Base-by-base conservation (phyloP, 495 filamentous ascomycete species). In the Daldinia vernicosa region DNA sequence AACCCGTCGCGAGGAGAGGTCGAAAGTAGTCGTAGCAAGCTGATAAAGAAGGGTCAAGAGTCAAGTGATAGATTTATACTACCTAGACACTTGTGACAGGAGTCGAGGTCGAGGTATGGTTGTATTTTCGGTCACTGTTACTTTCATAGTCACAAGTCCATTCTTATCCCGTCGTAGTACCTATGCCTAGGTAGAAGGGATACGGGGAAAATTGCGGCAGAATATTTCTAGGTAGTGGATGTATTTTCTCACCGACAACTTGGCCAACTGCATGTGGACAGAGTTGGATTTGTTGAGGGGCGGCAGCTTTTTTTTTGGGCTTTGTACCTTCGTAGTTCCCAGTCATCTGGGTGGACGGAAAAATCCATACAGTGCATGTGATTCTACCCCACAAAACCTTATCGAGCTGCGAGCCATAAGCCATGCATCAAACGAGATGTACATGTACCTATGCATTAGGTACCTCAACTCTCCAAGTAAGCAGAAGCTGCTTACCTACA, bases 191-290 rank as follows among this genome's bases (percentile, higher is more conserved):
- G n/a, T n/a, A n/a, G n/a, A n/a, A n/a, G n/a, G n/a, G 57, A 55
- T 27, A 51, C 45, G 19, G 27, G 15, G 50, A 14, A 30, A 11
- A 35, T 14, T 35, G 50, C 55, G 50, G 57, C 43, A 60, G 39
- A 60, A 27, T 52, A 9, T 56, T 33, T 37, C 37, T 35, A 17
- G 24, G 27, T 59, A 58, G 33, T 45, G 51, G 53, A 33, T 63
- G 27, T 30, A 4, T 33, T 54, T 61, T 69, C 70, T 69, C 70
- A 72, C 70, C 70, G 70, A 72, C 70, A 69, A 58, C 65, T 69
- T 57, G 61, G 47, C 39, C 52, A 30, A 30, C 45, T 39, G 37
- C 6, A 47, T 7, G 6, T 43, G 19, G 43, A 11, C 43, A 47
- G 43, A 47, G 17, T 6, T 60, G 67, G 65, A 72, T 28, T 72